Conservation (phyloP, 495 filamentous ascomycete genomes). For the Filosporella fistucella region DNA sequence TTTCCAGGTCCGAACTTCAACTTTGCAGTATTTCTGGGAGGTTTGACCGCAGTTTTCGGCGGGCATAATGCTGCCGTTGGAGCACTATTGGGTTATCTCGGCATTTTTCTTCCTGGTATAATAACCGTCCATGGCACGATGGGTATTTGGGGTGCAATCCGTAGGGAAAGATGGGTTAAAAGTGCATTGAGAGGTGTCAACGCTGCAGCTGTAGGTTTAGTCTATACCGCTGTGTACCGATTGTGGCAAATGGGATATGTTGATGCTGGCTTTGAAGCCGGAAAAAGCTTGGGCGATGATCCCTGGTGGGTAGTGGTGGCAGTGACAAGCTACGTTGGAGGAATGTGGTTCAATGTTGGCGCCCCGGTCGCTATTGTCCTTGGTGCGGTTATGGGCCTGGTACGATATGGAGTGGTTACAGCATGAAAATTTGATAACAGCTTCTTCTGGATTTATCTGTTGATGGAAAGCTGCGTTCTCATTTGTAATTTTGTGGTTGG, state of each 20-base stretch:
- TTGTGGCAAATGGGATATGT: slow-evolving; percentile 77
- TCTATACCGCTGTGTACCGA: slow-evolving; percentile 83
- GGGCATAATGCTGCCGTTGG: slow-evolving; percentile 41
- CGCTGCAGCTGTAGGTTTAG: slow-evolving; percentile 70
- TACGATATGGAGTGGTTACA: slow-evolving; percentile 57
- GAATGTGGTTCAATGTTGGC: slow-evolving; percentile 54
- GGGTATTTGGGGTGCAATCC: slow-evolving; percentile 62
- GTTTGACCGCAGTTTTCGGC: slow-evolving; percentile 46
- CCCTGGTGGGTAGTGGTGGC: slow-evolving; percentile 75
- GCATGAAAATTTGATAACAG: no score
- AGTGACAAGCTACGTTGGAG: slow-evolving; percentile 57
- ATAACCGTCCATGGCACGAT: slow-evolving; percentile 61
- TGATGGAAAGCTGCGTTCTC: no score
- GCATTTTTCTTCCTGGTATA: slow-evolving; percentile 71
- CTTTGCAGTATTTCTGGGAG: slow-evolving; percentile 75
- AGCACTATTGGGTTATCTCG: slow-evolving; percentile 61
- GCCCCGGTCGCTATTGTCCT: slow-evolving; percentile 60
- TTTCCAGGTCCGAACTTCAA: slow-evolving; percentile 90
- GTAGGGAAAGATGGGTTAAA: slow-evolving; percentile 49
- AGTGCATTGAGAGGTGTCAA: slow-evolving; percentile 64
- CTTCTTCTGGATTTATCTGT: no score
- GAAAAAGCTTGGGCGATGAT: slow-evolving; percentile 56
- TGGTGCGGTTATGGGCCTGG: slow-evolving; percentile 60
- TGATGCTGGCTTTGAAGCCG: slow-evolving; percentile 44
- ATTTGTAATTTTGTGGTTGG: no score